Conservation (phyloP, 1,284 basidiomycete species). For the Rhodotorula sp. region DNA sequence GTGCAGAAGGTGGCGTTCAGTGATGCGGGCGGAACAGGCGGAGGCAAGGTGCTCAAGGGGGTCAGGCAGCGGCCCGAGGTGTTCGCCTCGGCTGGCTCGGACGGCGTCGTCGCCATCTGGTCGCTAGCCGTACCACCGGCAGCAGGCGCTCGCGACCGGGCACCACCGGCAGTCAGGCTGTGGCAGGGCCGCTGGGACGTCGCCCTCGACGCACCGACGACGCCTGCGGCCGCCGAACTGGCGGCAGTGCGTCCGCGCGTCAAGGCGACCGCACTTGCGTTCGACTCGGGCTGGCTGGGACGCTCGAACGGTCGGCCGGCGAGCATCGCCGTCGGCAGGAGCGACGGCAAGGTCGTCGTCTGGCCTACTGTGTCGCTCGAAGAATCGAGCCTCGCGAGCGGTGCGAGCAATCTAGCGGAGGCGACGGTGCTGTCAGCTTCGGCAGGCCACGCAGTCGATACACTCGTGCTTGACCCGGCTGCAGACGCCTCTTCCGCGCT, state of each 20-base stretch:
- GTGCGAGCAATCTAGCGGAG: no score
- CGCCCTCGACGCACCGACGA: background rate
- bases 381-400: background rate
- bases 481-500: background rate
- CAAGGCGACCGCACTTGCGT: slow-evolving; percentile 14
- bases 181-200: slow-evolving; percentile 27
- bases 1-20: slow-evolving; percentile 22
- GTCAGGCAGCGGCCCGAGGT: slow-evolving; percentile 15
- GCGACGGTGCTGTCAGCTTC: background rate
- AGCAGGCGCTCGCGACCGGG: slow-evolving; percentile 7
- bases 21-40: slow-evolving; percentile 1
- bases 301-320: slow-evolving; percentile 14
- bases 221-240: background rate
- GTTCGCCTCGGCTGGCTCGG: slow-evolving; percentile 30
- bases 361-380: slow-evolving; percentile 32
- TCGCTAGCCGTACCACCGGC: background rate
- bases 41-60: background rate
- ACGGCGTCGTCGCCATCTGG: slow-evolving; percentile 40
- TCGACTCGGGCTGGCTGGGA: slow-evolving; percentile 34
- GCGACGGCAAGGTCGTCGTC: slow-evolving; percentile 28
- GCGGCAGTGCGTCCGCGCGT: background rate
- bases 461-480: slow-evolving; percentile 1
- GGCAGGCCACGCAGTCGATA: background rate
- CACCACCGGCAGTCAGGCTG: slow-evolving; percentile 16
- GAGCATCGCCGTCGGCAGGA: slow-evolving; percentile 36